Conservation (phyloP, 2,329 filamentous ascomycete species). For the Fusarium bulbicola region DNA sequence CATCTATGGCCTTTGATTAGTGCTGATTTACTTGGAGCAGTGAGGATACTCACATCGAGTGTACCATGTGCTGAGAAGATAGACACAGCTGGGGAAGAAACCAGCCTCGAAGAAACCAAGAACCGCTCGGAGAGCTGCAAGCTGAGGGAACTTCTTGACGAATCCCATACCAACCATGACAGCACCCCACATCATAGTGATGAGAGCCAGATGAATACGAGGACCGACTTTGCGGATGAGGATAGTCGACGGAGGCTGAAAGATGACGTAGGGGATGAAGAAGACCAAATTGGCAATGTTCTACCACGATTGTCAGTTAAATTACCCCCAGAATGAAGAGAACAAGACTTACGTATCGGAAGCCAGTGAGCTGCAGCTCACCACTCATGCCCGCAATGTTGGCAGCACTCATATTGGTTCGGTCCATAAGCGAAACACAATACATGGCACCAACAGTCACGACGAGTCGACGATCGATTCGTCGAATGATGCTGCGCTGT, state of each 20-base stretch:
- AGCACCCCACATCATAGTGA: conserved; percentile 67
- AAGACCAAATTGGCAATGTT: conserved; percentile 77
- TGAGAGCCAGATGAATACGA: conserved; percentile 62
- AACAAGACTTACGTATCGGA: conserved; percentile 53
- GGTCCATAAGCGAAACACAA: conserved; percentile 80
- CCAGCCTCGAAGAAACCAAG: conserved; percentile 74
- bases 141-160: conserved; percentile 57
- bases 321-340: accelerated
- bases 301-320: conserved; percentile 40
- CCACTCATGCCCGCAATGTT: conserved; percentile 72
- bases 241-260: conserved; percentile 77
- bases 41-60: conserved; percentile 62
- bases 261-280: conserved; percentile 77
- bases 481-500: conserved; percentile 72
- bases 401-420: conserved; percentile 78
- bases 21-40: not conserved
- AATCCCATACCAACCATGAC: conserved; percentile 75
- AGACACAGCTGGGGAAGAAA: conserved; percentile 76
- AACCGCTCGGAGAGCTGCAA: conserved; percentile 66
- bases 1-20: conserved; percentile 53
- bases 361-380: conserved; percentile 57
- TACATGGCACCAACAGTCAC: conserved; percentile 73
- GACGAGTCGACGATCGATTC: conserved; percentile 73
- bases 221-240: conserved; percentile 73
- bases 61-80: conserved; percentile 79